phyloP scores from a whole-genome alignment of 768 basidiomycete species.

The Mycena indigotica region DNA sequence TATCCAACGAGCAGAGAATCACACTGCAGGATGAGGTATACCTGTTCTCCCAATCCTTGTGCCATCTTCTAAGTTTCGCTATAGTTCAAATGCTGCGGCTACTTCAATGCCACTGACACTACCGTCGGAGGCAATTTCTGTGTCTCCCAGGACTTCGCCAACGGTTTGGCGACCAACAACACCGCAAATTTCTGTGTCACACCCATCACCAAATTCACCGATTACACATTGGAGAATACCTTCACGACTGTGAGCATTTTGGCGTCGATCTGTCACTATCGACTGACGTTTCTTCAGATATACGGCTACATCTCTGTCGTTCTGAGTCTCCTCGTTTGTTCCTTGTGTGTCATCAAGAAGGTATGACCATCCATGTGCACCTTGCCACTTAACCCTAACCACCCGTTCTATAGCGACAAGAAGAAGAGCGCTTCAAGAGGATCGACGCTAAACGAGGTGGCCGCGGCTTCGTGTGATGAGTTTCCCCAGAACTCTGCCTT shows the following conservation, averaged over 20 bases:
- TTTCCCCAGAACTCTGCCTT: neutral
- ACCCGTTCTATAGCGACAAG: conserved; percentile 56
- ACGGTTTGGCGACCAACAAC: conserved; percentile 40
- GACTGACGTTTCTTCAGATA: conserved; percentile 32
- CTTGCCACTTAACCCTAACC: neutral
- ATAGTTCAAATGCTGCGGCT: conserved; percentile 85
- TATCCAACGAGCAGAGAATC: conserved; percentile 49
- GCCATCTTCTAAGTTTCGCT: conserved; percentile 3
- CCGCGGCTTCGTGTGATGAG: conserved; percentile 73
- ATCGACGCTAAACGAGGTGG: conserved; percentile 91
- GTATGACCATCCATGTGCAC: conserved; percentile 31
- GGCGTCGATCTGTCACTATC: neutral
- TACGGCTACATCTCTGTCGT: conserved; percentile 88
- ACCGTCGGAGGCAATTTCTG: conserved; percentile 66
- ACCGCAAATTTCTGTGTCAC: conserved; percentile 67
- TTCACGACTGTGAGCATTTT: conserved; percentile 57
- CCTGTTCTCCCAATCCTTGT: neutral
- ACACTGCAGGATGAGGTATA: conserved; percentile 74
- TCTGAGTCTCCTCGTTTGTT: conserved; percentile 72
- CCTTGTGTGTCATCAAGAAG: conserved; percentile 85
- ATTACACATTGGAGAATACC: conserved; percentile 73
- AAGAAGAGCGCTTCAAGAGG: conserved; percentile 82
- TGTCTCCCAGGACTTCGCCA: conserved; percentile 42
- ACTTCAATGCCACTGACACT: conserved; percentile 66
- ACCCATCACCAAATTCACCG: conserved; percentile 65